Evolutionary conservation across 352 stramenopile species (phyloP).

Genomic region (Phytophthora kernoviae): DNA sequence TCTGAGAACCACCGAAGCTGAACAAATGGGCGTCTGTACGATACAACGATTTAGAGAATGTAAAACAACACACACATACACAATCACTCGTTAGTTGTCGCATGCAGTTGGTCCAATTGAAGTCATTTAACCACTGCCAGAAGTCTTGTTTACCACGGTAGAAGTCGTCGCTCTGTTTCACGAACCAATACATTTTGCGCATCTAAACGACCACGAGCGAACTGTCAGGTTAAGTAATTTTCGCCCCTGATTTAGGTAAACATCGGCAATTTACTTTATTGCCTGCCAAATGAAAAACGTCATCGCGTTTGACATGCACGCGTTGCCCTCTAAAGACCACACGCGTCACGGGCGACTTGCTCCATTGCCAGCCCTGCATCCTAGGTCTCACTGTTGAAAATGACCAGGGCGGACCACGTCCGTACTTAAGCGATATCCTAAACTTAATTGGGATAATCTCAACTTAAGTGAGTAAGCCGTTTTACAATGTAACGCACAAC

Average conservation of each 20-base stretch:
- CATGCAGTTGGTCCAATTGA: background rate
- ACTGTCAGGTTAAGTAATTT: too few relatives aligned
- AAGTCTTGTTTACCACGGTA: conserved; percentile 40
- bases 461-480: background rate
- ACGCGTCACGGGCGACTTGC: conserved; percentile 58
- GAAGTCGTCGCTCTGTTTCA: conserved; percentile 67
- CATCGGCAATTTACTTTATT: conserved; percentile 90
- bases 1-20: conserved; percentile 83
- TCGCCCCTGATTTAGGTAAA: too few relatives aligned
- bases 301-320: conserved; percentile 87
- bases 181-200: conserved; percentile 84
- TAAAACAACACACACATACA: too few relatives aligned
- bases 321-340: conserved; percentile 67
- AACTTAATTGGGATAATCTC: conserved; percentile 16
- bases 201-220: conserved; percentile 48
- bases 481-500: conserved; percentile 27
- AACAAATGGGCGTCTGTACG: conserved; percentile 53
- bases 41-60: background rate
- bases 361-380: conserved; percentile 26
- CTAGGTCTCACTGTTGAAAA: conserved; percentile 2
- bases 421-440: conserved; percentile 16
- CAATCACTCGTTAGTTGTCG: background rate
- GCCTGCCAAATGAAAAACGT: conserved; percentile 78
- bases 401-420: background rate
- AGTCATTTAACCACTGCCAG: background rate